Evolutionary conservation across 1,139 yeast species (phyloP), one percentile per base, ranked within the genome.

Genomic region (Starmera stellimalicola): DNA sequence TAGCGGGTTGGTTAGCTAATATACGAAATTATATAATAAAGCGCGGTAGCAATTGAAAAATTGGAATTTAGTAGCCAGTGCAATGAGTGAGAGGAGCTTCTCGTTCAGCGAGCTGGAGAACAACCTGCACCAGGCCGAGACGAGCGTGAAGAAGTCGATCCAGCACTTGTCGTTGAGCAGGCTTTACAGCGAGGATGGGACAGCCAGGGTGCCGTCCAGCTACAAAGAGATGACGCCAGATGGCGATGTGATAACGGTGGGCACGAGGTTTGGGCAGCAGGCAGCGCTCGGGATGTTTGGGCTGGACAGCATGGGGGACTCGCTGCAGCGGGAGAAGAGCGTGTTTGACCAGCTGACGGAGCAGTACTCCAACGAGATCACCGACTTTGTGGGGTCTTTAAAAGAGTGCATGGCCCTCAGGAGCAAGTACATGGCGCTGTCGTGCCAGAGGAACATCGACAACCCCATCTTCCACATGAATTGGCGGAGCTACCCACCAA

Each of bases 401-500:
- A 10, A 15, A 1, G 15, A 33, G 2, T 29, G 36, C 15, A 16
- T 37, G 27, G 24, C 29, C 2, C 15, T 41, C 7, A 33, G 53
- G 17, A 45, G 45, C 20, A 32, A 30, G 6, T 49, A 49, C 30
- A 38, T 40, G 18, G 10, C 10, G 2, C 3, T 40, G 1, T 49
- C 53, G 1, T 15, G 29, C 5, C 53, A 49, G 28, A 31, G 45
- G 9, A 36, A 43, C 5, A 18, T 37, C 9, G 47, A 43, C 18
- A 48, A 49, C 30, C 52, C 53, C 1, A 12, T 43, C 9, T 42
- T 44, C 31, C 26, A 24, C 18, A 34, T 36, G 1, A 20, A 27
- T 2, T 47, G 52, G 51, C 27, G 32, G n/a, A 43, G 43, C 11
- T 49, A 41, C 26, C 52, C 53, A 1, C 37, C 37, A 7, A 43